These are phyloP conservation scores for Podospora australis DNA, from an alignment of 495 filamentous ascomycete genomes.

Conservation along the genomic window DNA sequence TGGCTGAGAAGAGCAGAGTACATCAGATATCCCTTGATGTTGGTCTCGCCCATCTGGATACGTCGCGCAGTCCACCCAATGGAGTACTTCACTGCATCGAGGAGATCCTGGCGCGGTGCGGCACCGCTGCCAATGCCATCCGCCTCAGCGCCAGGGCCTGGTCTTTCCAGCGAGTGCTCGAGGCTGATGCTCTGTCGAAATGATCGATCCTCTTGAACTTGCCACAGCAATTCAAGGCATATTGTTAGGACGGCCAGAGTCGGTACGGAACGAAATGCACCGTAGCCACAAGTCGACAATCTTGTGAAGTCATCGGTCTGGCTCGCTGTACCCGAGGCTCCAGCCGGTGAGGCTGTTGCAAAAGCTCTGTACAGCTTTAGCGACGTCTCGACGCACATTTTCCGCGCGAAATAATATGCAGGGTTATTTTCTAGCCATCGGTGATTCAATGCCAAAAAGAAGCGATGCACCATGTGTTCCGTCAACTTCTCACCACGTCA, in stretches of 20 bases:
- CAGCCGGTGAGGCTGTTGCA: conserved; percentile 16
- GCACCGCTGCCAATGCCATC: conserved; percentile 24
- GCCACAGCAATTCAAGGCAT: conserved; percentile 42
- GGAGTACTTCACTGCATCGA: conserved; percentile 41
- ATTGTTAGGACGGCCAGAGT: conserved; percentile 42
- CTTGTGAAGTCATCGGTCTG: conserved; percentile 34
- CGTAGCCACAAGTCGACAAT: conserved; percentile 39
- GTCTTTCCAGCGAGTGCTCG: conserved; percentile 14
- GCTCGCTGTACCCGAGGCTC: conserved; percentile 14
- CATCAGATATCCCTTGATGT: conserved; percentile 49
- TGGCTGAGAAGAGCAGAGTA: conserved; percentile 38
- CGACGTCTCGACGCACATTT: conserved; percentile 39
- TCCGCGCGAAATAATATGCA: conserved; percentile 40
- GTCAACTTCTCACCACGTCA: no score
- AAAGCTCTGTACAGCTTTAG: conserved; percentile 36
- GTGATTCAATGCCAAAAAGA: conserved; percentile 47
- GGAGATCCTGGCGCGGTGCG: conserved; percentile 38
- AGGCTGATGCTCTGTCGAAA: conserved; percentile 34
- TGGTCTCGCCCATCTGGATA: conserved; percentile 50
- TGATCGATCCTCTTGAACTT: conserved; percentile 45
- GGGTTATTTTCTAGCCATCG: conserved; percentile 37
- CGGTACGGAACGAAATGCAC: conserved; percentile 39
- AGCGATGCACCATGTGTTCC: conserved; percentile 43
- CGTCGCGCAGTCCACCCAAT: conserved; percentile 37
- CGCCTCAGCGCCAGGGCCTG: conserved; percentile 18